Conservation (phyloP, 805 yeast species). For the Starmerella bombicola region DNA sequence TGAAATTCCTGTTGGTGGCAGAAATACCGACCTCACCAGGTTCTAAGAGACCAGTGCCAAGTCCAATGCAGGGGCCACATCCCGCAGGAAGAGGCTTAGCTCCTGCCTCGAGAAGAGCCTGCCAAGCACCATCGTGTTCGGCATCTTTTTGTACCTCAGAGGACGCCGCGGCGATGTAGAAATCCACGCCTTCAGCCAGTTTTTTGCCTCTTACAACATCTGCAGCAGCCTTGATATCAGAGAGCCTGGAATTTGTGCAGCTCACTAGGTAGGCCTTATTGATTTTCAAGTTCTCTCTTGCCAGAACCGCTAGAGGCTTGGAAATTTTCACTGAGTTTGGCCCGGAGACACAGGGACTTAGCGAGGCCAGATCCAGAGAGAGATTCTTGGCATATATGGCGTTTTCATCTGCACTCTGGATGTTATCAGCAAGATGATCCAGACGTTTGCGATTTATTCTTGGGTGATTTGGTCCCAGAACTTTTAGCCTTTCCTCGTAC, state of each 20-base stretch:
- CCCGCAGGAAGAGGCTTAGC: conserved; percentile 95
- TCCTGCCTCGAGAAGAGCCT: conserved; percentile 78
- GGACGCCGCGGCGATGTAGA: conserved; percentile 96
- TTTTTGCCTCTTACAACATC: conserved; percentile 68
- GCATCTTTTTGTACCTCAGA: conserved; percentile 88
- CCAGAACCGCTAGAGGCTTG: conserved; percentile 60
- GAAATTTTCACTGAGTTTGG: conserved; percentile 95
- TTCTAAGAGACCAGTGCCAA: conserved; percentile 85
- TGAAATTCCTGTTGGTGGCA: conserved; percentile 96
- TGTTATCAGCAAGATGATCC: conserved; percentile 37
- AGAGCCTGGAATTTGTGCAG: conserved; percentile 88
- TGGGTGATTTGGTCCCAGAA: conserved; percentile 64
- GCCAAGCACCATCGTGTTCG: conserved; percentile 85
- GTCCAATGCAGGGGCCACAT: conserved; percentile 98
- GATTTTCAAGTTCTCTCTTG: conserved; percentile 59
- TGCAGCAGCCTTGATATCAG: conserved; percentile 93
- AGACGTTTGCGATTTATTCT: conserved; percentile 59
- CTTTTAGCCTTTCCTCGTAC: conserved; percentile 52
- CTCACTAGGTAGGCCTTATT: conserved; percentile 96
- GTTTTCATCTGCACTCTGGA: conserved; percentile 49
- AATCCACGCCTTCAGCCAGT: conserved; percentile 81
- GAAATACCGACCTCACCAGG: conserved; percentile 97
- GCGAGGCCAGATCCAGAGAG: conserved; percentile 61
- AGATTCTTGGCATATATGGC: conserved; percentile 83
- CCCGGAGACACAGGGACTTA: conserved; percentile 85